A percentile compares a stretch with the other conserved stretches of the same genome.
phyloP scores from a whole-genome alignment of 495 filamentous ascomycete species.

The Glarea lozoyensis region DNA sequence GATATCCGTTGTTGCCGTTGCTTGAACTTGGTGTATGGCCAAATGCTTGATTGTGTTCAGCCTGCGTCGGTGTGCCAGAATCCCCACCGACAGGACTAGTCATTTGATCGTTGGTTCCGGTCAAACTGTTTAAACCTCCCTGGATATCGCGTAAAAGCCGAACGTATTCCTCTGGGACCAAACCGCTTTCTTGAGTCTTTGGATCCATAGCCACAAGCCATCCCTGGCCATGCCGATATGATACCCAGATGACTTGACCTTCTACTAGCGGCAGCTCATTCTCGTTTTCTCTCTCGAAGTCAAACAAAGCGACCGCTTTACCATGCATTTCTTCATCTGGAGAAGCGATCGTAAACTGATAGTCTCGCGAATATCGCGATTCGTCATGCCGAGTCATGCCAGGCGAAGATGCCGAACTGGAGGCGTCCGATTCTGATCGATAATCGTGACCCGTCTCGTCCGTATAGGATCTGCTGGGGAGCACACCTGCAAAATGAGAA shows the following conservation, averaged over 20 bases:
- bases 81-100: constrained; percentile 34
- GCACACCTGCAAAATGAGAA: constrained; percentile 32
- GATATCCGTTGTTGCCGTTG: constrained; percentile 45
- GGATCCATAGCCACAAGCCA: constrained; percentile 97
- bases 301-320: constrained; percentile 90
- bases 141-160: constrained; percentile 87
- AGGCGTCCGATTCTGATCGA: constrained; percentile 51
- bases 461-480: constrained; percentile 40
- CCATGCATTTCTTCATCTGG: constrained; percentile 98
- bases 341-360: constrained; percentile 90
- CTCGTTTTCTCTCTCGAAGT: constrained; percentile 90
- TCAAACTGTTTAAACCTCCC: constrained; percentile 47
- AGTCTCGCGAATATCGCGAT: constrained; percentile 75
- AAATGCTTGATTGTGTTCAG: constrained; percentile 32
- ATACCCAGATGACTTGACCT: constrained; percentile 94
- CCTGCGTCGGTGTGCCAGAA: constrained; percentile 46
- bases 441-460: constrained; percentile 40
- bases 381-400: constrained; percentile 41
- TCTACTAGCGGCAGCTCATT: constrained; percentile 90
- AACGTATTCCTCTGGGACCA: constrained; percentile 96
- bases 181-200: constrained; percentile 71
- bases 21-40: constrained; percentile 31
- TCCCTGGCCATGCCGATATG: constrained; percentile 89
- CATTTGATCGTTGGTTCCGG: constrained; percentile 29
- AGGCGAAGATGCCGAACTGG: constrained; percentile 42